Evolutionary conservation across 2,329 filamentous ascomycete genomes (phyloP).

Genomic region (Beauveria brongniartii): DNA sequence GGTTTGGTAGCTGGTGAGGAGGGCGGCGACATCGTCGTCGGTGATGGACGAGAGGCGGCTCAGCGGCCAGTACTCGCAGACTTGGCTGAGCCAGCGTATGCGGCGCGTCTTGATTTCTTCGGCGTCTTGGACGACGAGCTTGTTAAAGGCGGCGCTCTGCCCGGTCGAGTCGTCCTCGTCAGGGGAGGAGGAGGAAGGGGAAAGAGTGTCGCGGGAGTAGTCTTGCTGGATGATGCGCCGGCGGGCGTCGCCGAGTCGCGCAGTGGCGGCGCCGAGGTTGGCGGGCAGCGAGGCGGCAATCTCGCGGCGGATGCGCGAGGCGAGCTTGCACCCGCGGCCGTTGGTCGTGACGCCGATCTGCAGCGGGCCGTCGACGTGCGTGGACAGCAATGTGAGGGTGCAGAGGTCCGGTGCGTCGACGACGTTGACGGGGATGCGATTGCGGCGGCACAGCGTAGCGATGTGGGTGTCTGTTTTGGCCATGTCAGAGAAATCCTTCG

Average conservation of each 20-base stretch:
- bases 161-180: constrained; percentile 54
- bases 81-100: constrained; percentile 88
- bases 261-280: constrained; percentile 68
- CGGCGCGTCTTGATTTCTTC: constrained; percentile 68
- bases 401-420: constrained; percentile 80
- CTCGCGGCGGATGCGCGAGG: constrained; percentile 80
- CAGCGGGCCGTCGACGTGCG: constrained; percentile 80
- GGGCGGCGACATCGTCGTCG: constrained; percentile 67
- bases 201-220: constrained; percentile 40
- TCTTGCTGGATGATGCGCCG: constrained; percentile 68
- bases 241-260: constrained; percentile 65
- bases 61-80: constrained; percentile 98
- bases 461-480: constrained; percentile 42
- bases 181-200: constrained; percentile 21
- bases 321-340: constrained; percentile 87
- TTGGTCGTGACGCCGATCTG: constrained; percentile 96
- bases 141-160: constrained; percentile 79
- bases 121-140: constrained; percentile 56
- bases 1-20: constrained; percentile 63
- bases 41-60: constrained; percentile 70
- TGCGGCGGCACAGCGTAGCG: constrained; percentile 63
- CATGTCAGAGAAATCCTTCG: neutral
- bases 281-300: constrained; percentile 72
- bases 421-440: constrained; percentile 89
- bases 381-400: constrained; percentile 83